A percentile compares a stretch with the other conserved stretches of the same genome.
These are phyloP conservation scores for Daldinia sp. DNA, from an alignment of 2,329 filamentous ascomycete species.

Conservation along the genomic window DNA sequence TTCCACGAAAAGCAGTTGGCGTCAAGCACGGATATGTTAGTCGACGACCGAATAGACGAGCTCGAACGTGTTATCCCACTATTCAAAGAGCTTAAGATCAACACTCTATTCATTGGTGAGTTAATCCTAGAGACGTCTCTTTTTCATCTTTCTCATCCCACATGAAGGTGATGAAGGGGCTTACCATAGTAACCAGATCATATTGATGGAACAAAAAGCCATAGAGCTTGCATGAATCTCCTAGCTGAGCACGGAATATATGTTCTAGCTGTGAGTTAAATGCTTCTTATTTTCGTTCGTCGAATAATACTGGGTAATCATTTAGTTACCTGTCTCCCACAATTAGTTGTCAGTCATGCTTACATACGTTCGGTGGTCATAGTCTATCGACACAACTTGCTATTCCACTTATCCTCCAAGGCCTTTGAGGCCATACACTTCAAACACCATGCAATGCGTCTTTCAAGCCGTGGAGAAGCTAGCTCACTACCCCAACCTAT, in stretches of 20 bases:
- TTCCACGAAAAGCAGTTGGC: not conserved
- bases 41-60: slow-evolving; percentile 40
- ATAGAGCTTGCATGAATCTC: slow-evolving; percentile 44
- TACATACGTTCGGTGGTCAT: not conserved
- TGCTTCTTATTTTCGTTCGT: not conserved
- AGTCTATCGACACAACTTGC: slow-evolving; percentile 32
- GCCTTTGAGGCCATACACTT: slow-evolving; percentile 40
- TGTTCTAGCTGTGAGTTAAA: slow-evolving; percentile 46
- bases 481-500: slow-evolving; percentile 48
- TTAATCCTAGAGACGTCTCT: not conserved
- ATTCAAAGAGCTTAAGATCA: slow-evolving; percentile 47
- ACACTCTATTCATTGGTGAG: slow-evolving; percentile 48
- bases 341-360: slow-evolving; percentile 1
- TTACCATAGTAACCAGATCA: slow-evolving; percentile 24
- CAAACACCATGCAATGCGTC: slow-evolving; percentile 33
- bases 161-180: not conserved
- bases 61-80: slow-evolving; percentile 44
- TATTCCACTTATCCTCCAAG: not conserved
- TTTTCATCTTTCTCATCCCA: not conserved
- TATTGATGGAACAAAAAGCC: slow-evolving; percentile 39
- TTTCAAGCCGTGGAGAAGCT: slow-evolving; percentile 47
- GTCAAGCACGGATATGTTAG: slow-evolving; percentile 35
- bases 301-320: not conserved
- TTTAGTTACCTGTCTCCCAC: not conserved
- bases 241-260: slow-evolving; percentile 48